These are phyloP conservation scores for Trichomonas gallinae DNA, from an alignment of 208 protist genomes.

Conservation along the genomic window DNA sequence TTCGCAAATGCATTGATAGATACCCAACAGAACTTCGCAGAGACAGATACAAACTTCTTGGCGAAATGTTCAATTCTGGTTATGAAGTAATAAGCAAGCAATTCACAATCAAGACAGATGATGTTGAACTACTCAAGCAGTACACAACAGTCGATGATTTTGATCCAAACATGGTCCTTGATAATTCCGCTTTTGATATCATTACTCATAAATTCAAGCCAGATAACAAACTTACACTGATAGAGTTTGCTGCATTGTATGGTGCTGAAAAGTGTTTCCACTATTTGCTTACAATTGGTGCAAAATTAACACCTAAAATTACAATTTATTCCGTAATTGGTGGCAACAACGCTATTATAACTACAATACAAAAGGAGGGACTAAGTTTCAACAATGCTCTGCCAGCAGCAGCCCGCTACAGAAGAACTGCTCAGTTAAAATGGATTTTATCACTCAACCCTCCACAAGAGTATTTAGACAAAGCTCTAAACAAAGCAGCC, in stretches of 20 bases:
- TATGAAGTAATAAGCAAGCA: neutral
- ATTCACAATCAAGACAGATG: neutral
- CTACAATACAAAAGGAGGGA: neutral
- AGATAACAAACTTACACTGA: neutral
- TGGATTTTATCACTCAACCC: neutral
- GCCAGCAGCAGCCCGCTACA: neutral
- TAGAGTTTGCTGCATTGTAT: neutral
- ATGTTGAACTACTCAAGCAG: neutral
- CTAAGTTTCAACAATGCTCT: neutral
- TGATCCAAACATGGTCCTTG: neutral
- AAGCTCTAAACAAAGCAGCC: neutral
- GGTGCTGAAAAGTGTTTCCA: neutral
- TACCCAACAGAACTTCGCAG: neutral
- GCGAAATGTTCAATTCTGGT: neutral
- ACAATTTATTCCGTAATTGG: neutral
- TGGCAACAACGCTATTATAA: neutral
- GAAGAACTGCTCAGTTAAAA: neutral
- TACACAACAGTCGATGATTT: neutral
- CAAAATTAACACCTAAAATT: neutral
- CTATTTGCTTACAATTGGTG: neutral
- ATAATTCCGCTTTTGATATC: neutral
- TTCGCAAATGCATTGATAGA: neutral
- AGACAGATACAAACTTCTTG: neutral
- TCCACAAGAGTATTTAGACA: neutral
- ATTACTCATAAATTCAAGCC: neutral